Base-by-base conservation (phyloP, 441 rosid genomes). In the Arabidopsis lyrata region DNA sequence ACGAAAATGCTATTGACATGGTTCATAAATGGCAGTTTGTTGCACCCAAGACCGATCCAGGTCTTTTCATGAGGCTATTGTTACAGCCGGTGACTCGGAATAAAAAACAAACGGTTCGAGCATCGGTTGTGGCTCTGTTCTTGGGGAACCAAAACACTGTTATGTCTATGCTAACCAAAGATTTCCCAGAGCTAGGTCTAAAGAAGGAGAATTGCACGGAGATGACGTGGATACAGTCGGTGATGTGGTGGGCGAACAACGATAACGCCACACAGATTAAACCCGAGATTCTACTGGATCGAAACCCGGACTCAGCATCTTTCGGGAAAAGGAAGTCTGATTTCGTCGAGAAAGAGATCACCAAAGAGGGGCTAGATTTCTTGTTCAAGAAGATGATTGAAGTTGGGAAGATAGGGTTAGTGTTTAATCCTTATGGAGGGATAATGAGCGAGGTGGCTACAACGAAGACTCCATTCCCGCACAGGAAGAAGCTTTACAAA, bases 21-120 rank as follows among this genome's bases (percentile, higher is more conserved):
- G 81, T 81, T 0, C 78, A 81, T 14, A 74, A 78, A 41, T 83
- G 85, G 86, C 84, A 85, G 50, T 76, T 55, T 67, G 86, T 83
- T 13, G 85, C 88, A 0, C 71, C 74, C 27, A 63, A 71, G 24
- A 66, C 82, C 11, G 77, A 82, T 16, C 73, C 78, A 12, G 74
- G 52, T 16, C 68, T 80, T 2, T 82, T 80, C 61, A 60, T 84
- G 66, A 78, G 83, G 63, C 70, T 76, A 3, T 14, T 80, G 62
- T 1, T 72, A n/a, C 61, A 70, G 44, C 72, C 77, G 0, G 70
- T 63, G 50, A 82, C 78, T 0, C 38, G 72, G 35, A 75, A 78
- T 32, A 47, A 73, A 3, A 24, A 2, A 5, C 73, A 75, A 39
- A 79, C 81, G 3, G 75, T 79, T 6, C 47, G 80, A 20, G 86